Evolutionary conservation across 495 filamentous ascomycete species (phyloP).

Genomic region (Xanthoparmelia taractica): DNA sequence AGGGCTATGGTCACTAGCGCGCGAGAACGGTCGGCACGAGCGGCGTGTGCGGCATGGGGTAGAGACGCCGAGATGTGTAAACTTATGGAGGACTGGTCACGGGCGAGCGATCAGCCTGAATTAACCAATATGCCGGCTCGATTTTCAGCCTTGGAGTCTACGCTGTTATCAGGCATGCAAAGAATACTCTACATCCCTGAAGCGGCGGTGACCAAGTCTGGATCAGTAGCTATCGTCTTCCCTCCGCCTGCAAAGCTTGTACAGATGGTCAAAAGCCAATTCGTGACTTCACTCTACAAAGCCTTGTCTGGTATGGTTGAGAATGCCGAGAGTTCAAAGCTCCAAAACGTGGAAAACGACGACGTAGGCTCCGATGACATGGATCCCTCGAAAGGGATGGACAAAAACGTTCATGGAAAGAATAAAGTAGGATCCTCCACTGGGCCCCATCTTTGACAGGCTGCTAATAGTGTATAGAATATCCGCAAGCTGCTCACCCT

Average conservation of each 20-base stretch:
- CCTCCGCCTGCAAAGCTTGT: constrained; percentile 77
- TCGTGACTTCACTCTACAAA: constrained; percentile 87
- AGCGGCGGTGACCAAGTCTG: constrained; percentile 55
- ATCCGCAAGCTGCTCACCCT: constrained; percentile 89
- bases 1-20: constrained; percentile 64
- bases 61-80: constrained; percentile 84
- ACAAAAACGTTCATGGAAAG: constrained; percentile 14
- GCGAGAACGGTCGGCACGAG: constrained; percentile 72
- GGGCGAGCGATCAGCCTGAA: constrained; percentile 66
- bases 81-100: constrained; percentile 84
- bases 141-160: constrained; percentile 72
- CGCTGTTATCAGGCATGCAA: constrained; percentile 74
- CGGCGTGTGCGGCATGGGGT: constrained; percentile 78
- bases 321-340: constrained; percentile 70
- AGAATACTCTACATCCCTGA: constrained; percentile 90
- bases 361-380: constrained; percentile 24
- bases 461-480: constrained; percentile 46
- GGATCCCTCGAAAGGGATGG: background rate
- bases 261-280: constrained; percentile 76
- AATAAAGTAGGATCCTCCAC: constrained; percentile 55
- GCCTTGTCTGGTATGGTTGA: constrained; percentile 89
- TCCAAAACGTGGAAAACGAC: constrained; percentile 51
- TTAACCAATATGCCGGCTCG: constrained; percentile 82
- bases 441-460: background rate
- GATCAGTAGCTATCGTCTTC: constrained; percentile 63